phyloP scores from a whole-genome alignment of 768 basidiomycete genomes.

The Termitomyces sp. region DNA sequence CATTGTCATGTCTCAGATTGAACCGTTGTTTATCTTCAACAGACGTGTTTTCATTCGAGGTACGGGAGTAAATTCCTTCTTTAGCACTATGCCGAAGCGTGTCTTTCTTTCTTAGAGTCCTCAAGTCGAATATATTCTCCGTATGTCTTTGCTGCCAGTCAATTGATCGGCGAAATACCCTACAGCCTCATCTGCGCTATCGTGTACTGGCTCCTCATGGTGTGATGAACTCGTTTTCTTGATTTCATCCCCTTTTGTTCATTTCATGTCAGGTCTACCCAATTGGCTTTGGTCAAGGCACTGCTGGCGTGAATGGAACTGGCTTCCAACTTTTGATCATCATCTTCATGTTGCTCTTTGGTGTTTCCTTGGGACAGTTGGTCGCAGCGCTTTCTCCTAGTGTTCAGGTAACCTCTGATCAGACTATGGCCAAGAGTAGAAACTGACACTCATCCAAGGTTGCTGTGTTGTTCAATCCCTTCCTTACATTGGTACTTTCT shows the following conservation, averaged over 20 bases:
- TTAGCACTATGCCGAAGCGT: background rate
- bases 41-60: slow-evolving; percentile 42
- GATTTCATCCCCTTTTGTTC: background rate
- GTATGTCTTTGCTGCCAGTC: slow-evolving; percentile 78
- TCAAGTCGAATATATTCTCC: slow-evolving; percentile 85
- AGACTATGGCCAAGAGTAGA: background rate
- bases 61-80: slow-evolving; percentile 7
- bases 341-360: slow-evolving; percentile 60
- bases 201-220: slow-evolving; percentile 74
- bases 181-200: slow-evolving; percentile 65
- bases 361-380: slow-evolving; percentile 68
- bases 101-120: slow-evolving; percentile 39
- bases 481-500: slow-evolving; percentile 56
- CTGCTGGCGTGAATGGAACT: slow-evolving; percentile 53
- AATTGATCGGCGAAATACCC: slow-evolving; percentile 78
- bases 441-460: slow-evolving; percentile 32
- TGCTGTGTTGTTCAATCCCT: slow-evolving; percentile 78
- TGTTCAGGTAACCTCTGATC: slow-evolving; percentile 41
- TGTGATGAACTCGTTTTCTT: slow-evolving; percentile 21
- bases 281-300: slow-evolving; percentile 61
- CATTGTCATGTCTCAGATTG: slow-evolving; percentile 74
- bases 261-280: slow-evolving; percentile 43
- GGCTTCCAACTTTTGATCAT: slow-evolving; percentile 69
- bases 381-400: slow-evolving; percentile 74
- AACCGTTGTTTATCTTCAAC: slow-evolving; percentile 78